phyloP scores from a whole-genome alignment of 2,329 filamentous ascomycete genomes.

The Verruconis gallopava region DNA sequence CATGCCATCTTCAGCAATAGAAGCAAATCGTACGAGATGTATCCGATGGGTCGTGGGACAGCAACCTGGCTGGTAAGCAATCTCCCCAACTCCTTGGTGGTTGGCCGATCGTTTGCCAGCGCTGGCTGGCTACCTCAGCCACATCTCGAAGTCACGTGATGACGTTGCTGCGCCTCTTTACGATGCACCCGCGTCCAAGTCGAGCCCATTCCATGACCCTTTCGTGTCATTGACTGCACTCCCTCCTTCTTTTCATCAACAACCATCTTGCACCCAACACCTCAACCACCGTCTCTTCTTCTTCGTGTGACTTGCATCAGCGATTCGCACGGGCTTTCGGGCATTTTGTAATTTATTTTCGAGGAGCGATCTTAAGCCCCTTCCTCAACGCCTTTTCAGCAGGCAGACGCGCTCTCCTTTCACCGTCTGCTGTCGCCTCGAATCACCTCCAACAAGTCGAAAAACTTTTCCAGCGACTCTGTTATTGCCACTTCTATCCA shows the following conservation, averaged over 20 bases:
- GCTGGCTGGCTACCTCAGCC: neutral
- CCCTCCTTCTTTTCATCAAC: neutral
- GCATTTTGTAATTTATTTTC: too few species aligned
- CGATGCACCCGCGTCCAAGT: neutral
- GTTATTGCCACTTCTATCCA: too few species aligned
- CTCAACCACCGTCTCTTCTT: neutral
- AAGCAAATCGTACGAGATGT: too few species aligned
- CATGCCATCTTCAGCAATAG: neutral
- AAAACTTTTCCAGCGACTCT: too few species aligned
- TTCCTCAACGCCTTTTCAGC: neutral
- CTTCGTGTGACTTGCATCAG: neutral
- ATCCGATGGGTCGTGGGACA: too few species aligned
- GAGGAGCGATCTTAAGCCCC: neutral
- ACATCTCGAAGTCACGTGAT: constrained; percentile 1
- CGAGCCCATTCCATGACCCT: neutral
- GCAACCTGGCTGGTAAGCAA: too few species aligned
- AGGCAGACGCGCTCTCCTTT: neutral
- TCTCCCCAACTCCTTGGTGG: too few species aligned
- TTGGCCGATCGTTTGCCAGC: too few species aligned
- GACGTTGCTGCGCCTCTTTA: too few species aligned
- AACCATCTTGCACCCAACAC: neutral
- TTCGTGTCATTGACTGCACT: neutral
- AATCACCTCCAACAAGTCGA: too few species aligned
- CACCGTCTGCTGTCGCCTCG: neutral
- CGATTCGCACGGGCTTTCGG: neutral